Conservation (phyloP, 805 yeast species). For the Starmerella riodocensis region DNA sequence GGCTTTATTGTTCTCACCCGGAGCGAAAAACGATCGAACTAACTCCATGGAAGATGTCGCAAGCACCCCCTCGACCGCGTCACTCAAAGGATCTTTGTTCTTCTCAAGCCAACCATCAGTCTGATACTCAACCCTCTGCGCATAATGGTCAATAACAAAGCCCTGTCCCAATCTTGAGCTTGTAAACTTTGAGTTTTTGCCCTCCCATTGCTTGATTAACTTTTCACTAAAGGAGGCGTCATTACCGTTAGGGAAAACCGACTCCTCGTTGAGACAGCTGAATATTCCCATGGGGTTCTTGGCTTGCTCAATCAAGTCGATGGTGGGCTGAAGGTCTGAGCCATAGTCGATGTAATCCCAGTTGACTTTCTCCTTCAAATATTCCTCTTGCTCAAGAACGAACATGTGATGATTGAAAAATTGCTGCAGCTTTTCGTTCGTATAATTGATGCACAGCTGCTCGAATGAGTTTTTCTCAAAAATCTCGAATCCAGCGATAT, state of each 20-base stretch:
- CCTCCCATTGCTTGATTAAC: constrained; percentile 50
- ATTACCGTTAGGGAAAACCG: constrained; percentile 81
- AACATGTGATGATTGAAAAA: constrained; percentile 92
- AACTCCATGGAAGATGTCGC: constrained; percentile 44
- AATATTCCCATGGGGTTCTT: constrained; percentile 54
- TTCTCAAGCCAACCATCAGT: constrained; percentile 89
- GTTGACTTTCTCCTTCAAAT: constrained; percentile 81
- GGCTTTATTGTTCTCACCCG: constrained; percentile 10
- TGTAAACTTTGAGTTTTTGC: constrained; percentile 43
- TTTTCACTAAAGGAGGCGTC: constrained; percentile 76
- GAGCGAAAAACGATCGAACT: constrained; percentile 40
- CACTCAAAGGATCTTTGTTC: constrained; percentile 85
- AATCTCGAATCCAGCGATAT: constrained; percentile 95
- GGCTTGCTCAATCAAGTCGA: constrained; percentile 70
- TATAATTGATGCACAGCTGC: constrained; percentile 91
- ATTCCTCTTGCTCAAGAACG: constrained; percentile 95
- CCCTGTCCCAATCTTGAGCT: constrained; percentile 66
- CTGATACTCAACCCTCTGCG: constrained; percentile 89
- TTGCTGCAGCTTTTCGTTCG: constrained; percentile 92
- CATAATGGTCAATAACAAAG: constrained; percentile 80
- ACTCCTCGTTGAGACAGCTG: constrained; percentile 83
- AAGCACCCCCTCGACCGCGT: constrained; percentile 50
- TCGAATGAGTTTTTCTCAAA: constrained; percentile 92
- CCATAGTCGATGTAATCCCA: constrained; percentile 95
- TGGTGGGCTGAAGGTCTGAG: constrained; percentile 84